Conservation (phyloP, 108 stramenopile species). For the Nitzschia sp. region DNA sequence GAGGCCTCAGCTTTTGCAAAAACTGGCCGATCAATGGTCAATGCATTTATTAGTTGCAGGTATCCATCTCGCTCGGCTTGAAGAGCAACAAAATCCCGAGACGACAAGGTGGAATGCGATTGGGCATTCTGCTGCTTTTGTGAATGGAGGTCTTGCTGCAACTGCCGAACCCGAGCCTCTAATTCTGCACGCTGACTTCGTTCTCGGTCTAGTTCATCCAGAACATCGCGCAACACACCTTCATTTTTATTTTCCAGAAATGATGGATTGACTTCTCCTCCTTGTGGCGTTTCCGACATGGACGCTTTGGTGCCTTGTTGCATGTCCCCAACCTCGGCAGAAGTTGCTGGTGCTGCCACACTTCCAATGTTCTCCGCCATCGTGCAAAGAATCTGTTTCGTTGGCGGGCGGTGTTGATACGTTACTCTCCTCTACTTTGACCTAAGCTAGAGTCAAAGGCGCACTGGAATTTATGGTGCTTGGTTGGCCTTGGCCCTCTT, state of each 20-base stretch:
- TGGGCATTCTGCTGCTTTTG: constrained; percentile 12
- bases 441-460: not conserved
- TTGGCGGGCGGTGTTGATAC: not conserved
- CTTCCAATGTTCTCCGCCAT: too few relatives aligned
- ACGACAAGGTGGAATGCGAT: constrained; percentile 6
- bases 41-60: constrained; percentile 45
- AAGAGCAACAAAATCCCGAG: constrained; percentile 30
- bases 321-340: too few relatives aligned
- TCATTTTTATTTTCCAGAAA: constrained; percentile 42
- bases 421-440: not conserved
- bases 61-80: constrained; percentile 47
- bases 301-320: too few relatives aligned
- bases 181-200: constrained; percentile 55
- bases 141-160: constrained; percentile 32
- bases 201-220: constrained; percentile 61
- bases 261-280: not conserved
- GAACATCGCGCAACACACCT: constrained; percentile 45
- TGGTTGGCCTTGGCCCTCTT: constrained; percentile 24
- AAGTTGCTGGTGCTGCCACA: too few relatives aligned
- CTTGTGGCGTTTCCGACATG: too few relatives aligned
- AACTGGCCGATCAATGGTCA: constrained; percentile 50
- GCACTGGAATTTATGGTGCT: constrained; percentile 10
- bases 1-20: constrained; percentile 13
- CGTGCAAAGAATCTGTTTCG: not conserved
- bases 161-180: constrained; percentile 38